Evolutionary conservation across 768 basidiomycete genomes (phyloP).

Genomic region (Coprinopsis sp.): DNA sequence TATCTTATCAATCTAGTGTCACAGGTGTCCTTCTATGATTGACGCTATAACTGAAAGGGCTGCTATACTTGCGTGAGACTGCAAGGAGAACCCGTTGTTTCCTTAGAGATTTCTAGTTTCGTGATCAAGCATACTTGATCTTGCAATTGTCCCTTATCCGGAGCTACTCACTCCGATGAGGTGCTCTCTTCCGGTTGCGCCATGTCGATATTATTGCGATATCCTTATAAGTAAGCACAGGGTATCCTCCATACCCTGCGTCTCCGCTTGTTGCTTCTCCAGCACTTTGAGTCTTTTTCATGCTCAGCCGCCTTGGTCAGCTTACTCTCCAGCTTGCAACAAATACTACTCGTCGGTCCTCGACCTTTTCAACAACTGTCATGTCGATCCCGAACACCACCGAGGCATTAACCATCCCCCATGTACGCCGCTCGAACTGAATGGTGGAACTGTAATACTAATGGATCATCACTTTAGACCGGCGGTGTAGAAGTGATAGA

Average conservation of each 20-base stretch:
- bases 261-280: not conserved
- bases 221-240: too few relatives aligned
- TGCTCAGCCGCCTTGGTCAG: conserved; percentile 3
- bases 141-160: not conserved
- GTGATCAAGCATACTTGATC: too few relatives aligned
- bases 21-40: too few relatives aligned
- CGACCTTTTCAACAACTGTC: conserved; percentile 1
- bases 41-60: too few relatives aligned
- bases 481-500: conserved; percentile 79
- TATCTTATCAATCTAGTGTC: conserved; percentile 1
- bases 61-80: too few relatives aligned
- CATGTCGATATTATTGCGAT: conserved; percentile 5
- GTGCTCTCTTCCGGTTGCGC: conserved; percentile 11
- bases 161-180: not conserved
- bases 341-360: not conserved
- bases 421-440: conserved; percentile 25
- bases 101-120: too few relatives aligned
- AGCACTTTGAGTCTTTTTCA: not conserved
- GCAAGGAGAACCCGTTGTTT: too few relatives aligned
- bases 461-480: conserved; percentile 26
- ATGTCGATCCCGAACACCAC: conserved; percentile 60
- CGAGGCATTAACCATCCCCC: conserved; percentile 67
- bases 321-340: not conserved
- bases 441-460: not conserved
- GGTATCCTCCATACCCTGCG: not conserved